Base-by-base conservation (phyloP, 305 asterid species). In the Ilex paraguariensis region DNA sequence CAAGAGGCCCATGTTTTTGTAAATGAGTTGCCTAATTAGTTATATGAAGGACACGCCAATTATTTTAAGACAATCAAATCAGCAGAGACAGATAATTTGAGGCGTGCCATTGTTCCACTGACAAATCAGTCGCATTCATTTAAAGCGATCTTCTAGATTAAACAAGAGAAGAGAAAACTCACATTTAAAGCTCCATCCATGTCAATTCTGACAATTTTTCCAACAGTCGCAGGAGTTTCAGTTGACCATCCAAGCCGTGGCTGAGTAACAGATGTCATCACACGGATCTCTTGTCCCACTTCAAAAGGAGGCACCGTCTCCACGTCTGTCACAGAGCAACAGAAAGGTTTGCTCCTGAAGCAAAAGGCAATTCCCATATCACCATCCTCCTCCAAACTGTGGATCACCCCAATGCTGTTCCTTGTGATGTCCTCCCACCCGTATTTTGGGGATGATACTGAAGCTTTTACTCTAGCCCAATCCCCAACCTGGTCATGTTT, bases 231-330 rank as follows among this genome's bases (percentile, higher is more conserved):
- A 9, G 88, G 88, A 13, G 96, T 79, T 79, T 92, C 96, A 39
- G 84, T 87, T 60, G 97, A 87, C 98, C 98, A 92, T 70, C 98
- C 98, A 72, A 92, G 95, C 44, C 88, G 90, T 58, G 98, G 98
- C 73, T 87, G 94, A 68, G 90, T 73, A 57, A 90, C 81, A 59
- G 91, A 85, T 60, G 91, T 77, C 69, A 87, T 70, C 70, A 90
- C 81, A 57, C 76, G 97, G 71, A 92, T 83, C 74, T 82, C 95
- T 73, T 89, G 94, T 67, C 91, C 97, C 70, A 85, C 71, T 83
- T 85, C 96, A 66, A 85, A 89, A 67, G 98, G 90, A 54, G 86
- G 81, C 36, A 85, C 84, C 81, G 82, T 92, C 84, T 92, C 98
- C 67, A 87, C 81, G 77, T 92, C 97, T 31, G 98, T 89, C 58